Conservation (phyloP, 148 eudicot species). For the Hydrangea macrophylla region DNA sequence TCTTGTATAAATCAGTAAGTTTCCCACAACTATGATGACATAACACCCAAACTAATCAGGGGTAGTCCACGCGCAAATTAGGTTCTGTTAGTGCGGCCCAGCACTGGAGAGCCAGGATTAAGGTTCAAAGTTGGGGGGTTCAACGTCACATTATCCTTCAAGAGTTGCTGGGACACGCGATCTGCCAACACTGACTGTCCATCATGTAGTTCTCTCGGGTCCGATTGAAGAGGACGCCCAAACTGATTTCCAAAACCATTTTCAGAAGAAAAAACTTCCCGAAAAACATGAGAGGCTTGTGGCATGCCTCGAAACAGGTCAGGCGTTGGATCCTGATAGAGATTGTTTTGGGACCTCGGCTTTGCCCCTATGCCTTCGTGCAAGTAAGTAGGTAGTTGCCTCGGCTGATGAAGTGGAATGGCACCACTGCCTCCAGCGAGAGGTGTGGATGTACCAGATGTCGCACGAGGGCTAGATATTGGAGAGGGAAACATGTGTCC, state of each 20-base stretch:
- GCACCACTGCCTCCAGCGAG: conserved; percentile 29
- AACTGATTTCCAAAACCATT: conserved; percentile 29
- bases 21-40: neutral
- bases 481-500: conserved; percentile 34
- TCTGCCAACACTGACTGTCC: conserved; percentile 36
- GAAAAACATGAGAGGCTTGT: conserved; percentile 28
- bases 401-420: conserved; percentile 21
- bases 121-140: conserved; percentile 20
- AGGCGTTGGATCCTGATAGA: conserved; percentile 32
- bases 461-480: conserved; percentile 33
- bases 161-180: conserved; percentile 44
- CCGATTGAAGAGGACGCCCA: conserved; percentile 10
- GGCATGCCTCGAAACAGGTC: conserved; percentile 32
- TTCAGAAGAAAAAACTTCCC: conserved; percentile 24
- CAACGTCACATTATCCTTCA: conserved; percentile 33
- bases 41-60: conserved; percentile 6
- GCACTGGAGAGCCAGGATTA: conserved; percentile 17
- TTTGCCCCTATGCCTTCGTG: conserved; percentile 20
- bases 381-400: conserved; percentile 14
- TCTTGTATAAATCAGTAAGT: neutral
- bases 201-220: conserved; percentile 19
- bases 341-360: conserved; percentile 20
- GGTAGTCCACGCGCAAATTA: conserved; percentile 6
- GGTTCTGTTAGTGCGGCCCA: conserved; percentile 4
- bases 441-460: conserved; percentile 56